Evolutionary conservation across 2,329 filamentous ascomycete species (phyloP).

Genomic region (Penicillium aurantiogriseum): DNA sequence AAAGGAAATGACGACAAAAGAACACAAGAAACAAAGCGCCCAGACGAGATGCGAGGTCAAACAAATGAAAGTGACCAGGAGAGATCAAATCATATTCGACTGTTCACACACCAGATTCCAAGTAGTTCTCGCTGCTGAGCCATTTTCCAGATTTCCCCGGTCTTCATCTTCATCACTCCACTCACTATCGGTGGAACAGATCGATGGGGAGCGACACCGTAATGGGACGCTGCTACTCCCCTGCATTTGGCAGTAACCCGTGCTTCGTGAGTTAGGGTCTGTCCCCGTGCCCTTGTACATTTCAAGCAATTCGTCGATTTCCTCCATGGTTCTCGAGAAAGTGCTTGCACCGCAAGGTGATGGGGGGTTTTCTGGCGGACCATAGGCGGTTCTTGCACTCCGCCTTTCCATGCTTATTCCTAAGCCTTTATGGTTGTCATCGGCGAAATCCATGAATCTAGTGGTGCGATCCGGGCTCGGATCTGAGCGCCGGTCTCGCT

Average conservation of each 20-base stretch:
- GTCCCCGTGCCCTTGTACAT: conserved; percentile 7
- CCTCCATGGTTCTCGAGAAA: neutral
- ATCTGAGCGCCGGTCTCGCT: neutral
- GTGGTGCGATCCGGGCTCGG: neutral
- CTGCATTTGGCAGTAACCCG: too few species aligned
- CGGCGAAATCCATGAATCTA: neutral
- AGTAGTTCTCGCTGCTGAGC: conserved; percentile 8
- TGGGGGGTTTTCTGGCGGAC: neutral
- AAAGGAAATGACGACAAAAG: neutral
- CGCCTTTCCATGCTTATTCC: neutral
- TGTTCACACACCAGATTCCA: conserved; percentile 19
- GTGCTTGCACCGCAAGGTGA: neutral
- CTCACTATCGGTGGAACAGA: conserved; percentile 4
- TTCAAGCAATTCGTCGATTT: conserved; percentile 3
- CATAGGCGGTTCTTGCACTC: neutral
- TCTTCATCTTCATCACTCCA: conserved; percentile 14
- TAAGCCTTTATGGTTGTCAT: neutral
- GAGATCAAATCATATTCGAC: conserved; percentile 7
- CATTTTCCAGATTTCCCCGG: neutral
- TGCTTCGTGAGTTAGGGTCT: neutral
- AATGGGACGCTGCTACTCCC: neutral
- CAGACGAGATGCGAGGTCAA: neutral
- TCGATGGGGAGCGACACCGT: neutral
- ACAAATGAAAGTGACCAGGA: neutral
- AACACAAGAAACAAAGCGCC: neutral